Conservation (phyloP, 2,329 filamentous ascomycete species). For the Hymenotorrendiella dingleyae region DNA sequence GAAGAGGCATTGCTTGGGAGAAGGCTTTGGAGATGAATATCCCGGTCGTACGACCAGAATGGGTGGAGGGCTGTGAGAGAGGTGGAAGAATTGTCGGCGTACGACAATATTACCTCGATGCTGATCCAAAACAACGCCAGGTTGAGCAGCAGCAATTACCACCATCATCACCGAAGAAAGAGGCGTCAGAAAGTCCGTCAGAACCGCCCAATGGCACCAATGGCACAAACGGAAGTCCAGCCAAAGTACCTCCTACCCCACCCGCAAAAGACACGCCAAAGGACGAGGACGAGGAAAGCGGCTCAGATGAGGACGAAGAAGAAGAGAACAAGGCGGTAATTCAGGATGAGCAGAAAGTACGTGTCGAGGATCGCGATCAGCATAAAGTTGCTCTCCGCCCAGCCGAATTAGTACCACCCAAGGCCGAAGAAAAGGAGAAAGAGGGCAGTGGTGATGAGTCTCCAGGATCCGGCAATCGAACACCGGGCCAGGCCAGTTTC, state of each 20-base stretch:
- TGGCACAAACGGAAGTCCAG: slow-evolving; percentile 19
- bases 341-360: slow-evolving; percentile 49
- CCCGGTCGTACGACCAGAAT: slow-evolving; percentile 91
- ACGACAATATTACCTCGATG: slow-evolving; percentile 92
- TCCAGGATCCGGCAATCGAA: slow-evolving; percentile 32
- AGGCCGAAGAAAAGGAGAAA: slow-evolving; percentile 29
- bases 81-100: slow-evolving; percentile 91
- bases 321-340: slow-evolving; percentile 30
- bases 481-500: slow-evolving; percentile 53
- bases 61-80: slow-evolving; percentile 93
- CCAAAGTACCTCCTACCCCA: slow-evolving; percentile 25
- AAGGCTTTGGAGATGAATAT: slow-evolving; percentile 98
- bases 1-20: slow-evolving; percentile 85
- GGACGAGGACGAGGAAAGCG: slow-evolving; percentile 19
- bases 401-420: slow-evolving; percentile 27
- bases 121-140: slow-evolving; percentile 44
- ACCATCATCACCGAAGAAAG: slow-evolving; percentile 8
- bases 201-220: slow-evolving; percentile 20
- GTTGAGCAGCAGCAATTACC: slow-evolving; percentile 16
- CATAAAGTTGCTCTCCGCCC: slow-evolving; percentile 48
- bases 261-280: slow-evolving; percentile 25
- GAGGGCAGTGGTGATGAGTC: slow-evolving; percentile 33
- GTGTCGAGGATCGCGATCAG: slow-evolving; percentile 48
- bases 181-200: slow-evolving; percentile 15
- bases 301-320: slow-evolving; percentile 25